These are phyloP conservation scores for Wickerhamiella kazuoi DNA, from an alignment of 805 yeast genomes.

Conservation along the genomic window DNA sequence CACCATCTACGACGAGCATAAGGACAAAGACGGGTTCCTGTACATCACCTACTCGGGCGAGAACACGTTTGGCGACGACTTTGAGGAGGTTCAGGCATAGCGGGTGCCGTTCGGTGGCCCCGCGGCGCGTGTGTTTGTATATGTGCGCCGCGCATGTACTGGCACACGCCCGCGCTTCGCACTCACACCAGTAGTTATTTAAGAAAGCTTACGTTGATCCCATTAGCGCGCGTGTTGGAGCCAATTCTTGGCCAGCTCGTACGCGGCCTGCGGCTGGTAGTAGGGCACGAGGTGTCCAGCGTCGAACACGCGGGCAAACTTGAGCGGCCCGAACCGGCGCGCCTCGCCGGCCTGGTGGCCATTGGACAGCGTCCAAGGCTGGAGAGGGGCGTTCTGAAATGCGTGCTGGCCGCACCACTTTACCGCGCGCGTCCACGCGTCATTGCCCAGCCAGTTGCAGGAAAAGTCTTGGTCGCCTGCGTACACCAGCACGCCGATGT, in stretches of 20 bases:
- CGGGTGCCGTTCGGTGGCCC: no score
- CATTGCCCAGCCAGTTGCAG: not conserved
- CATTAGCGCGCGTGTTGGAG: no score
- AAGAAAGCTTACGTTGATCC: no score
- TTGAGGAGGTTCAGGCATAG: no score
- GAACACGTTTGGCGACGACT: constrained; percentile 81
- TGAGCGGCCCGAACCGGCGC: constrained; percentile 52
- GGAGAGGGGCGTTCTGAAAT: not conserved
- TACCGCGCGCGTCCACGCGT: not conserved
- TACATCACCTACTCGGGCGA: constrained; percentile 94
- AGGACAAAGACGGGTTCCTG: constrained; percentile 93
- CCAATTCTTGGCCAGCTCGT: constrained; percentile 80
- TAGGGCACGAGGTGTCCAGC: constrained; percentile 96
- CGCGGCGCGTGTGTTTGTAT: no score
- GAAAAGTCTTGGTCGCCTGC: constrained; percentile 79
- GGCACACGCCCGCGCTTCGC: no score
- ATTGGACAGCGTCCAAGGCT: not conserved
- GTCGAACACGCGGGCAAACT: constrained; percentile 67
- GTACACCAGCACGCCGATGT: constrained; percentile 69
- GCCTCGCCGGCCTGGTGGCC: constrained; percentile 45
- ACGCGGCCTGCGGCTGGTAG: constrained; percentile 64
- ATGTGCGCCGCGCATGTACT: no score
- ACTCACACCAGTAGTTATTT: no score
- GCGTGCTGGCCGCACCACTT: not conserved
- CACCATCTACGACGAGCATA: constrained; percentile 86